Evolutionary conservation across 345 rosid genomes (phyloP), one percentile per base, ranked within the genome.

Genomic region (Trapa bicornis): DNA sequence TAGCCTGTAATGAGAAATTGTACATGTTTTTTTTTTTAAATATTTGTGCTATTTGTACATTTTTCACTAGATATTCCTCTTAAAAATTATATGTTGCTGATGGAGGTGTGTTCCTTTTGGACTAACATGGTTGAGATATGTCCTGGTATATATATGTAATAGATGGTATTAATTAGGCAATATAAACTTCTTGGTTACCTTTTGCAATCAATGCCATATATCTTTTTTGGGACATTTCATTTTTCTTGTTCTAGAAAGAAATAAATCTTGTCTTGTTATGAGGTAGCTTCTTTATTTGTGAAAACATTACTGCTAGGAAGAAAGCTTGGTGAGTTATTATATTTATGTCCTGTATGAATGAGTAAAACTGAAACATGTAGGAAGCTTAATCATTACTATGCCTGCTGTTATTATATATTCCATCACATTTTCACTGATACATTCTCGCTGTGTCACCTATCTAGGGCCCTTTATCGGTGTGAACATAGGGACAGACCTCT

Each of bases 401-500:
- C 2, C 9, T 9, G 5, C 37, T 58, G 11, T 33, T 58, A 3
- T 57, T 29, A 22, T 41, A 10, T 58, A 58, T 58, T 35, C 2
- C 13, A 0, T 58, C 38, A 33, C 35, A 17, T 14, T 67, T 67
- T 43, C 13, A 4, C 66, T 65, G 16, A 65, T 22, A 22, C 67
- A 11, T 1, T 17, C 14, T 35, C 16, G 29, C 36, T n/a, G 52
- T 9, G 45, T 2, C 47, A 42, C 36, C 8, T 64, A 35, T 64
- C 32, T 29, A 90, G 99, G 83, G 80, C 85, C 94, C 56, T 85
- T 86, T 69, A 68, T 95, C 16, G 97, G 99, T 57, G 92, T 91
- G 69, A 95, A 95, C 78, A 76, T 95, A 15, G 99, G 97, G 45
- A 91, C 89, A 3, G 90, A 87, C 71, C 80, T 95, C 35, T 87